Percentiles rank a stretch among this genome's conserved stretches.
phyloP scores from a whole-genome alignment of 108 stramenopile species.

The Phaeodactylum tricornutum region DNA sequence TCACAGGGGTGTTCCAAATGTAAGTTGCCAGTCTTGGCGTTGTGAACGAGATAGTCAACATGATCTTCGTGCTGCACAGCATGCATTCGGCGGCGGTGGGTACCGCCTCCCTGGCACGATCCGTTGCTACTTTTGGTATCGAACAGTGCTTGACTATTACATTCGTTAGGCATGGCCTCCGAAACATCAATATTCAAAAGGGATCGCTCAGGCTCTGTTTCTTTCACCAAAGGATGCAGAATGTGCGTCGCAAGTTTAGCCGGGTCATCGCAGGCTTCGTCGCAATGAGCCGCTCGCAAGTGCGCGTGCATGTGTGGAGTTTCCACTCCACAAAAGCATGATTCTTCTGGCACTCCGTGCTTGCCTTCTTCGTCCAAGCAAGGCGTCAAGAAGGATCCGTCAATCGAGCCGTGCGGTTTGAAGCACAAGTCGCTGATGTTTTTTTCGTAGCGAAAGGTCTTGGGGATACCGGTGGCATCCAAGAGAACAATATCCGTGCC shows the following conservation, averaged over 20 bases:
- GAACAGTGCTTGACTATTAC: conserved; percentile 9
- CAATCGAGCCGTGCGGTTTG: conserved; percentile 25
- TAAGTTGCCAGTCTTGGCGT: conserved; percentile 22
- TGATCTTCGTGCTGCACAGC: conserved; percentile 37
- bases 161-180: conserved; percentile 11
- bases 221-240: not conserved
- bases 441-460: conserved; percentile 1
- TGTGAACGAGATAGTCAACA: conserved; percentile 27
- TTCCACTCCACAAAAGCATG: conserved; percentile 39
- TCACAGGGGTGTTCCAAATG: conserved; percentile 42
- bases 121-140: conserved; percentile 2
- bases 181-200: not conserved
- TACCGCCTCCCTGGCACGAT: not conserved
- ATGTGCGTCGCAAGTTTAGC: not conserved
- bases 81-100: conserved; percentile 12
- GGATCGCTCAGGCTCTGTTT: not conserved
- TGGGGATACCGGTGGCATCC: conserved; percentile 7
- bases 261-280: too few relatives aligned
- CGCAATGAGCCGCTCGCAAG: too few relatives aligned
- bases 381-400: conserved; percentile 32
- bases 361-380: conserved; percentile 43
- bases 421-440: conserved; percentile 24
- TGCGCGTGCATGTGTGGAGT: conserved; percentile 49
- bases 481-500: conserved; percentile 10
- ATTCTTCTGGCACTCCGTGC: conserved; percentile 39